phyloP scores from a whole-genome alignment of 306 rosid genomes.

The Fragaria iinumae region DNA sequence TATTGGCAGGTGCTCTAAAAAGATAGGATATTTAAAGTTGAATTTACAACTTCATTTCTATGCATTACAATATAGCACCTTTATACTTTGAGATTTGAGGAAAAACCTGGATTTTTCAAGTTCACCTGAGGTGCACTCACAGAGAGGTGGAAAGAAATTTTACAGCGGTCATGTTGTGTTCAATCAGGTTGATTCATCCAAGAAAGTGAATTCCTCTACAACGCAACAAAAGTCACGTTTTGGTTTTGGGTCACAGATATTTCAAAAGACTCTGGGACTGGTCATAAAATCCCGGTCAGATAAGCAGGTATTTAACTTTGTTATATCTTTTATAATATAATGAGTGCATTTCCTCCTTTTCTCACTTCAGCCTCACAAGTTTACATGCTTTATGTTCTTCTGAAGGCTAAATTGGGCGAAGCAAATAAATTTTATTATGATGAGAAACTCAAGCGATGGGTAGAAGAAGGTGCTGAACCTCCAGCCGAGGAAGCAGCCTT shows the following conservation, averaged over 20 bases:
- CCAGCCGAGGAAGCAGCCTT: constrained; percentile 63
- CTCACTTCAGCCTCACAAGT: not conserved
- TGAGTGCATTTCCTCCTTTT: not conserved
- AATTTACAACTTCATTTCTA: not conserved
- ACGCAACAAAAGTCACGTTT: constrained; percentile 54
- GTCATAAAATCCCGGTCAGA: constrained; percentile 59
- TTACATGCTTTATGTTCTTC: constrained; percentile 13
- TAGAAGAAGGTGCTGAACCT: constrained; percentile 70
- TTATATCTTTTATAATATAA: not conserved
- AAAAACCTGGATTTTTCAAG: not conserved
- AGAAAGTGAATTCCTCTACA: constrained; percentile 41
- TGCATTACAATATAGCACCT: not conserved
- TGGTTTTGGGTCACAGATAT: constrained; percentile 58
- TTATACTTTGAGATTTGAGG: not conserved
- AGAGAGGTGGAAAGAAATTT: constrained; percentile 10
- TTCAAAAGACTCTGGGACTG: constrained; percentile 69
- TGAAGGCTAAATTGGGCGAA: constrained; percentile 80
- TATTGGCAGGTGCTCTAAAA: not conserved
- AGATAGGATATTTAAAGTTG: not conserved
- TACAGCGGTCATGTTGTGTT: constrained; percentile 7
- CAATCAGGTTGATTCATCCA: constrained; percentile 35
- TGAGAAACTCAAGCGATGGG: constrained; percentile 82
- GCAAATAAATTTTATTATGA: constrained; percentile 68
- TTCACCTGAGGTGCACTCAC: not conserved
- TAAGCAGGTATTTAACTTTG: constrained; percentile 43